phyloP scores from a whole-genome alignment of 2,329 filamentous ascomycete genomes.

The Fusarium abutilonis region DNA sequence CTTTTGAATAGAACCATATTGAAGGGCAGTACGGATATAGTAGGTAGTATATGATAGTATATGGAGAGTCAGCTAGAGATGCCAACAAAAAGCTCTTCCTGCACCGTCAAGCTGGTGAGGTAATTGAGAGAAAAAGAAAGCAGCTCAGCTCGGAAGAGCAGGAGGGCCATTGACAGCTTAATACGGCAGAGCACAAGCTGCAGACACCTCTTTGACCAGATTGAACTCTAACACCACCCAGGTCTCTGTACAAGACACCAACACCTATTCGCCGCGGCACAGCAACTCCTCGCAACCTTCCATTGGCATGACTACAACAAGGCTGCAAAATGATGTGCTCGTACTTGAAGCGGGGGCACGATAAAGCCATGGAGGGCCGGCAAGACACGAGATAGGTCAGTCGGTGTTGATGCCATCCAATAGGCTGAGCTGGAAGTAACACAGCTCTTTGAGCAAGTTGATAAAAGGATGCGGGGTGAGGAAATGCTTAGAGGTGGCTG shows the following conservation, averaged over 20 bases:
- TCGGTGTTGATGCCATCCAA: conserved; percentile 29
- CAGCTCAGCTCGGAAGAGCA: conserved; percentile 5
- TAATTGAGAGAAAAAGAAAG: conserved; percentile 18
- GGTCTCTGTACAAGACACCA: conserved; percentile 33
- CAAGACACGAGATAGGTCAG: conserved; percentile 27
- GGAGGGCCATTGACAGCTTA: conserved; percentile 24
- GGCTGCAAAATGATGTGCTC: conserved; percentile 31
- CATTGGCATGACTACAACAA: conserved; percentile 23
- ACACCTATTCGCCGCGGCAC: conserved; percentile 7
- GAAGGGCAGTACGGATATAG: neutral
- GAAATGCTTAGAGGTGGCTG: conserved; percentile 9
- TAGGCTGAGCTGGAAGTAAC: conserved; percentile 4
- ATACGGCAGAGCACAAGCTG: conserved; percentile 26
- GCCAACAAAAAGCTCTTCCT: conserved; percentile 10
- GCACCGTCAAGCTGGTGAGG: conserved; percentile 21
- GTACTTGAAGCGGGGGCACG: conserved; percentile 30
- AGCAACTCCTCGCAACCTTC: conserved; percentile 33
- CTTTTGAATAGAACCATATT: conserved; percentile 36
- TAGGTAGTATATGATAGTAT: neutral
- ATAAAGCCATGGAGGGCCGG: conserved; percentile 34
- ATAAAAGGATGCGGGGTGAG: conserved; percentile 30
- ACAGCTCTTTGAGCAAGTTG: conserved; percentile 24
- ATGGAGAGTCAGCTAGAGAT: neutral
- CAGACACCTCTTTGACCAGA: conserved; percentile 17
- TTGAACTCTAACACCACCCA: conserved; percentile 22